Base-by-base conservation (phyloP, 2,329 filamentous ascomycete genomes). In the Tolypocladium sp. region DNA sequence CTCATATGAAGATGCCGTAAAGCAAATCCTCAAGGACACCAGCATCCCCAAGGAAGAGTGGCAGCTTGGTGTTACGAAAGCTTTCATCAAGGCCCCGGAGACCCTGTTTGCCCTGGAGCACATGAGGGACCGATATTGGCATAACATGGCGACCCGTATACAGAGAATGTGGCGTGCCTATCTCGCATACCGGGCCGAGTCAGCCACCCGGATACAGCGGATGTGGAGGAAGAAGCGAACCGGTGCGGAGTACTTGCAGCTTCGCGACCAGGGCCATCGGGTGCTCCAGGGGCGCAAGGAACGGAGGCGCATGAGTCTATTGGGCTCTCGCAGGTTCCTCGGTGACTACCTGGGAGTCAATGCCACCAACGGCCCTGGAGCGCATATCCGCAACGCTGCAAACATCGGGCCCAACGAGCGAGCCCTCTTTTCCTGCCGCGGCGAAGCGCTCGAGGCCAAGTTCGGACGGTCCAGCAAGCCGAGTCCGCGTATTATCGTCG, bases 141-240 rank as follows among this genome's bases (percentile, higher is more conserved):
- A 97, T 75, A 99, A 97, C 76, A 97, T 99, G 94, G 94, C 94
- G 4, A 96, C 93, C 61, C 86, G 94, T 60, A 97, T 99, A 61
- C 94, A 99, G 76, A 85, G 94, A 66, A 94, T 96, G 70, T 99
- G 94, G 94, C 85, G 94, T 67, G 96, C 95, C 57, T 97, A 97
- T 70, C 82, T 97, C 46, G 87, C 93, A 6, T 97, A 97, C 74
- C 86, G 94, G 52, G 89, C 86, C 33, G 94, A 99, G 74, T 94
- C 91, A 60, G 94, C 94, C 8, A 96, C 89, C 17, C 86, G 94
- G 40, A 97, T 99, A 64, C 94, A 97, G 72, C 84, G 91, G 49
- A 92, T 96, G 78, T 99, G 92, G 92, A 85, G 93, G 68, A 92
- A 94, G 76, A 92, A 95, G 77, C 90, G 89, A 60, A 90, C 91